These are phyloP conservation scores for Fraxinus baroniana DNA, from an alignment of 305 asterid genomes.

Conservation along the genomic window DNA sequence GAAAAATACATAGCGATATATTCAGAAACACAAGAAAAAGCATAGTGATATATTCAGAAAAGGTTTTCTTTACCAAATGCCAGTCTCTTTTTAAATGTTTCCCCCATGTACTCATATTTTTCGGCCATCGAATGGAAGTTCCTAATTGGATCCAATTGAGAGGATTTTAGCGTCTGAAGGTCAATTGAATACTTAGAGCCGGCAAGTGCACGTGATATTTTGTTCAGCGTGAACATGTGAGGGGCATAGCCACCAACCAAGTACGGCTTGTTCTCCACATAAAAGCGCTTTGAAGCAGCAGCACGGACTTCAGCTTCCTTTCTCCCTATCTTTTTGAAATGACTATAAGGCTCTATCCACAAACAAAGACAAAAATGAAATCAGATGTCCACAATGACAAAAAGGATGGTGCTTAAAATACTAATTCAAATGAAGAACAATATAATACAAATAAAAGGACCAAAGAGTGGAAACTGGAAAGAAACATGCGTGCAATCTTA, in stretches of 20 bases:
- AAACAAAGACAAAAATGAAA: slow-evolving; percentile 19
- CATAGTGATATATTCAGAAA: slow-evolving; percentile 12
- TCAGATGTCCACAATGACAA: slow-evolving; percentile 28
- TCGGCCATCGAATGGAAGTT: slow-evolving; percentile 80
- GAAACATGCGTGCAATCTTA: neutral
- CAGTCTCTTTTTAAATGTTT: slow-evolving; percentile 69
- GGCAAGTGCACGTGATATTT: slow-evolving; percentile 34
- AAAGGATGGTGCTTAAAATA: slow-evolving; percentile 6
- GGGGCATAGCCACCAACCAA: slow-evolving; percentile 84
- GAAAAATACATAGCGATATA: slow-evolving; percentile 8
- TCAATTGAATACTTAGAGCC: slow-evolving; percentile 49
- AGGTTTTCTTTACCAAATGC: slow-evolving; percentile 63
- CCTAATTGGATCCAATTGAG: slow-evolving; percentile 57
- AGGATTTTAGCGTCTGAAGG: slow-evolving; percentile 56
- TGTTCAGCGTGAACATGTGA: slow-evolving; percentile 49
- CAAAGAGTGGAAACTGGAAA: neutral
- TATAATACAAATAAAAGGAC: slow-evolving; percentile 2
- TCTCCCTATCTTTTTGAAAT: slow-evolving; percentile 63
- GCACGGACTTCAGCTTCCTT: slow-evolving; percentile 70
- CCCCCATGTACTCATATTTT: slow-evolving; percentile 79
- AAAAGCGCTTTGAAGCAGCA: slow-evolving; percentile 82
- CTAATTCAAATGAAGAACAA: slow-evolving; percentile 13
- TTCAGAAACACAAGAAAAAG: slow-evolving; percentile 16
- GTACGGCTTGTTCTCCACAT: slow-evolving; percentile 85
- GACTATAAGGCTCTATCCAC: slow-evolving; percentile 65